phyloP scores from a whole-genome alignment of 345 rosid species.

The Turritis glabra region DNA sequence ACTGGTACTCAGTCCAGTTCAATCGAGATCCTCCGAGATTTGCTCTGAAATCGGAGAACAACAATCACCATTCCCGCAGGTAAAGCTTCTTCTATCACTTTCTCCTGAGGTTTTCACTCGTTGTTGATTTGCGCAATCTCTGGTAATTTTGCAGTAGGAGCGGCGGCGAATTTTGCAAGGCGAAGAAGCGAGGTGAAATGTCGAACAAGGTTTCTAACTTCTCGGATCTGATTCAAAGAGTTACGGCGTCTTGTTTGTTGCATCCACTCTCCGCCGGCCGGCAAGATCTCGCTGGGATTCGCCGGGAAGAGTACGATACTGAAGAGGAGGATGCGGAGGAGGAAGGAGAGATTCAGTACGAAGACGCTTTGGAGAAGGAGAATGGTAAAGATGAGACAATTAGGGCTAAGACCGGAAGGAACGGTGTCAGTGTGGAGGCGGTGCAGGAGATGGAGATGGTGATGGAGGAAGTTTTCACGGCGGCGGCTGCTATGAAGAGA shows the following conservation, averaged over 20 bases:
- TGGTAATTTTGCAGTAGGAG: slow-evolving; percentile 17
- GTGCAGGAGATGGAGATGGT: slow-evolving; percentile 59
- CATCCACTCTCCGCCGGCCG: slow-evolving; percentile 77
- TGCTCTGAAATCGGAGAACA: slow-evolving; percentile 46
- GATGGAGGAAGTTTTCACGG: slow-evolving; percentile 75
- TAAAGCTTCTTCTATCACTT: slow-evolving; percentile 1
- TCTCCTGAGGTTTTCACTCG: not conserved
- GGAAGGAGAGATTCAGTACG: slow-evolving; percentile 46
- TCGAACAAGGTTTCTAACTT: slow-evolving; percentile 67
- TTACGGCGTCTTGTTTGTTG: slow-evolving; percentile 82
- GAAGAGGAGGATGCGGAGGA: slow-evolving; percentile 36
- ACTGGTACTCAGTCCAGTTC: slow-evolving; percentile 54
- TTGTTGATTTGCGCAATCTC: not conserved
- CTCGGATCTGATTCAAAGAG: slow-evolving; percentile 87
- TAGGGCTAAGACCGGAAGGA: slow-evolving; percentile 20
- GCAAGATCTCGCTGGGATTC: slow-evolving; percentile 44
- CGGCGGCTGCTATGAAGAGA: slow-evolving; percentile 66
- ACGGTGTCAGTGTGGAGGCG: slow-evolving; percentile 33
- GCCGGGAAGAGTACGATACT: slow-evolving; percentile 30
- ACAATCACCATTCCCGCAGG: slow-evolving; percentile 29
- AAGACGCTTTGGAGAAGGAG: slow-evolving; percentile 30
- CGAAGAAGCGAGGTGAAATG: slow-evolving; percentile 62
- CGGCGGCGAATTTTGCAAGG: slow-evolving; percentile 41
- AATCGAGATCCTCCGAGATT: slow-evolving; percentile 47
- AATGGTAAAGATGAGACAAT: slow-evolving; percentile 27